Conservation (phyloP, 2,329 filamentous ascomycete genomes). For the Atkinsonella texensis region DNA sequence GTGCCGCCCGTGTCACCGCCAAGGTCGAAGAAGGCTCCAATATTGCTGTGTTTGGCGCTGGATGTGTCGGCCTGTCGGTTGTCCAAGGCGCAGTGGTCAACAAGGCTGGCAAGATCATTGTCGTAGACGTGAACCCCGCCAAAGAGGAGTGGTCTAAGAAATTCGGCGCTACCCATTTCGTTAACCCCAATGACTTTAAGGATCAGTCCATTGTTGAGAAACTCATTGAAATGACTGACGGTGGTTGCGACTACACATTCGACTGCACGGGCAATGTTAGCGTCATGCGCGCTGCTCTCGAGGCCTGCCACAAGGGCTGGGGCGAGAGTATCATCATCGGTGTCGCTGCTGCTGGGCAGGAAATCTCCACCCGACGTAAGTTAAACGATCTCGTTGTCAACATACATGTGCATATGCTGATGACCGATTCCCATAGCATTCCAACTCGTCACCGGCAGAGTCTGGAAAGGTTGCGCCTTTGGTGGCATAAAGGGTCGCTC, state of each 20-base stretch:
- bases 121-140: constrained; percentile 63
- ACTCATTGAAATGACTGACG: constrained; percentile 94
- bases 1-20: constrained; percentile 86
- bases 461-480: constrained; percentile 97
- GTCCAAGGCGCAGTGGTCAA: constrained; percentile 87
- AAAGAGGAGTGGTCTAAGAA: constrained; percentile 91
- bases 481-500: constrained; percentile 96
- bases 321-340: constrained; percentile 96
- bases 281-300: constrained; percentile 90
- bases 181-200: constrained; percentile 76
- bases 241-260: constrained; percentile 97
- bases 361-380: constrained; percentile 88
- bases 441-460: constrained; percentile 94
- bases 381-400: constrained; percentile 14
- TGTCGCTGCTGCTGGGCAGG: constrained; percentile 89
- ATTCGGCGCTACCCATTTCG: constrained; percentile 93
- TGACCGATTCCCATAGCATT: constrained; percentile 51
- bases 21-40: constrained; percentile 82
- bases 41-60: constrained; percentile 86
- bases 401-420: neutral
- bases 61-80: constrained; percentile 89
- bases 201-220: constrained; percentile 79
- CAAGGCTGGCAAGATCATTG: constrained; percentile 66
- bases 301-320: constrained; percentile 99
- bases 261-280: constrained; percentile 96